phyloP scores from a whole-genome alignment of 2,329 filamentous ascomycete species.

The Clarireedia monteithiana region DNA sequence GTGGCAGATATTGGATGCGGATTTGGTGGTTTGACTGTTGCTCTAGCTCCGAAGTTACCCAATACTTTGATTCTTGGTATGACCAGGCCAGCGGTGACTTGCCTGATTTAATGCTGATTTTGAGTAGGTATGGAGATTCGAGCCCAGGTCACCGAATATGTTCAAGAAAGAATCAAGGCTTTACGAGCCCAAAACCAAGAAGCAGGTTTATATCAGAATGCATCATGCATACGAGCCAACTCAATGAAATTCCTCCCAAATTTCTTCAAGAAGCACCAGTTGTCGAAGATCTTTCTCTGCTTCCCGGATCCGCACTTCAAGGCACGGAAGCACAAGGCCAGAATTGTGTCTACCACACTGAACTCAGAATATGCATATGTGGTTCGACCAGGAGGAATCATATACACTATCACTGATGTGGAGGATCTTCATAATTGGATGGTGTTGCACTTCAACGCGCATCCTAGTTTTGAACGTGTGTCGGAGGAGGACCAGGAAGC shows the following conservation, averaged over 20 bases:
- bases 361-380: conserved; percentile 93
- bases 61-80: conserved; percentile 74
- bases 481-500: conserved; percentile 56
- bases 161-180: conserved; percentile 78
- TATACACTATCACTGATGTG: conserved; percentile 97
- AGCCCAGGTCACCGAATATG: conserved; percentile 80
- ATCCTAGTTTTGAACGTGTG: conserved; percentile 73
- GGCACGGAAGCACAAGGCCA: conserved; percentile 89
- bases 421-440: conserved; percentile 93
- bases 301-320: conserved; percentile 99
- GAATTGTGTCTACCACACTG: conserved; percentile 83
- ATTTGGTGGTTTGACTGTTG: conserved; percentile 85
- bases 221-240: conserved; percentile 83
- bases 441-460: conserved; percentile 72
- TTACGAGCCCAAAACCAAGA: conserved; percentile 58
- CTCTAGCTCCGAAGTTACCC: conserved; percentile 73
- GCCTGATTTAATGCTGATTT: conserved; percentile 7
- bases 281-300: conserved; percentile 92
- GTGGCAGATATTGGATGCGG: conserved; percentile 96
- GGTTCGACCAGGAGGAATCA: conserved; percentile 70
- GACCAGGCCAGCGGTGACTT: conserved; percentile 21
- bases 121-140: conserved; percentile 80
- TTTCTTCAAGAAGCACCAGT: conserved; percentile 76
- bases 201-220: conserved; percentile 65
- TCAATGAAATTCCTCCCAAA: conserved; percentile 99